Evolutionary conservation across 371 early-diverging fungal species (phyloP).

Genomic region (Chytridium lagenaria): DNA sequence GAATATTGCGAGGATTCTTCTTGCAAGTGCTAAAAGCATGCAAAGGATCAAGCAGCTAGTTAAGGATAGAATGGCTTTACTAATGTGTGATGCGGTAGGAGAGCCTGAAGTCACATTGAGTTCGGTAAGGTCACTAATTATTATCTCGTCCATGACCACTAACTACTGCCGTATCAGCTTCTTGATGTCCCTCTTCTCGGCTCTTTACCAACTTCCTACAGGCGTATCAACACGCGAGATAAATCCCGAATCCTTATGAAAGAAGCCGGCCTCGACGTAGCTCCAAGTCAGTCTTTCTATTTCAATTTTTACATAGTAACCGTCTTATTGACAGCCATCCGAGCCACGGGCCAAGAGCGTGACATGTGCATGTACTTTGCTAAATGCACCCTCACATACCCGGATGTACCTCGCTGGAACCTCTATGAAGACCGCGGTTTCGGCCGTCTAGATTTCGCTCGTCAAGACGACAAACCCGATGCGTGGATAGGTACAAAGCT

Average conservation of each 20-base stretch:
- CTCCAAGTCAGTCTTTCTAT: constrained; percentile 33
- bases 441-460: constrained; percentile 26
- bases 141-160: not conserved
- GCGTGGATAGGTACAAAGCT: constrained; percentile 34
- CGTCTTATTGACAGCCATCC: constrained; percentile 3
- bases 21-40: constrained; percentile 36
- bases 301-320: constrained; percentile 1
- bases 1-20: constrained; percentile 37
- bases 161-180: constrained; percentile 14
- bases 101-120: constrained; percentile 40
- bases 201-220: constrained; percentile 31
- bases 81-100: constrained; percentile 40
- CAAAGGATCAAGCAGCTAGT: constrained; percentile 34
- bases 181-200: constrained; percentile 42
- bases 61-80: constrained; percentile 28
- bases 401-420: constrained; percentile 42
- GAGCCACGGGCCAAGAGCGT: constrained; percentile 26
- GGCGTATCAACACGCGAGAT: constrained; percentile 31
- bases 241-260: constrained; percentile 36
- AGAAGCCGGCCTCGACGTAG: constrained; percentile 37
- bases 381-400: constrained; percentile 24
- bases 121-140: constrained; percentile 32
- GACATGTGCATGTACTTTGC: constrained; percentile 29
- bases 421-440: constrained; percentile 23
- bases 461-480: constrained; percentile 24